Percentiles rank a stretch among this genome's conserved stretches.
These are phyloP conservation scores for Dorcoceras hygrometricum DNA, from an alignment of 257 asterid genomes.

Conservation along the genomic window DNA sequence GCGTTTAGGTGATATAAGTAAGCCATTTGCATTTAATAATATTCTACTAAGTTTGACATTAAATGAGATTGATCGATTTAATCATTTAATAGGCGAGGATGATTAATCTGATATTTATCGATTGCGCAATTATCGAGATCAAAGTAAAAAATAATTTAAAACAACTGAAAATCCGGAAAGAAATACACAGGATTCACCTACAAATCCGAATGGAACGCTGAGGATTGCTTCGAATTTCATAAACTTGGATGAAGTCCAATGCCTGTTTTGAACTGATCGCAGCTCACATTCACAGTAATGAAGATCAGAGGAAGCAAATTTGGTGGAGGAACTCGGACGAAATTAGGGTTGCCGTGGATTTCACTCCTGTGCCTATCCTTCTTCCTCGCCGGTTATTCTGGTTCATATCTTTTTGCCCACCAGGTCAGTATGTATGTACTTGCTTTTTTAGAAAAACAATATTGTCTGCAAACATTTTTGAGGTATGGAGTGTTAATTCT, in stretches of 20 bases:
- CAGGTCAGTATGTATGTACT: conserved; percentile 38
- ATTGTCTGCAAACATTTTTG: not conserved
- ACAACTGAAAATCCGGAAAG: not conserved
- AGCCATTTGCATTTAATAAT: too few relatives aligned
- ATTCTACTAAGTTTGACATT: not conserved
- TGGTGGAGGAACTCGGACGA: conserved; percentile 43
- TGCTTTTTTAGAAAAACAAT: not conserved
- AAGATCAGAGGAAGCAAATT: conserved; percentile 58
- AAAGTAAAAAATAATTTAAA: too few relatives aligned
- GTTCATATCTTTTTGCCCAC: conserved; percentile 66
- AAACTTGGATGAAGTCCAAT: not conserved
- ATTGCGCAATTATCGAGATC: not conserved
- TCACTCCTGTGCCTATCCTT: conserved; percentile 73
- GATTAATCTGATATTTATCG: not conserved
- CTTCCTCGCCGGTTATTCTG: conserved; percentile 79
- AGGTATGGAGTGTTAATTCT: not conserved
- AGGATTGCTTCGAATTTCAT: not conserved
- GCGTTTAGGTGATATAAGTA: too few relatives aligned
- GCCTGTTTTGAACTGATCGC: not conserved
- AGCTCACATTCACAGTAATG: conserved; percentile 30
- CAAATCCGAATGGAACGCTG: not conserved
- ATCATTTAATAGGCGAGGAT: not conserved
- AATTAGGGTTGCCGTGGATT: conserved; percentile 55
- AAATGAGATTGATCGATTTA: too few relatives aligned
- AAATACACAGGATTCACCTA: too few relatives aligned